These are phyloP conservation scores for Eragrostis curvula DNA, from an alignment of 176 grass and related monocot species.

Conservation along the genomic window DNA sequence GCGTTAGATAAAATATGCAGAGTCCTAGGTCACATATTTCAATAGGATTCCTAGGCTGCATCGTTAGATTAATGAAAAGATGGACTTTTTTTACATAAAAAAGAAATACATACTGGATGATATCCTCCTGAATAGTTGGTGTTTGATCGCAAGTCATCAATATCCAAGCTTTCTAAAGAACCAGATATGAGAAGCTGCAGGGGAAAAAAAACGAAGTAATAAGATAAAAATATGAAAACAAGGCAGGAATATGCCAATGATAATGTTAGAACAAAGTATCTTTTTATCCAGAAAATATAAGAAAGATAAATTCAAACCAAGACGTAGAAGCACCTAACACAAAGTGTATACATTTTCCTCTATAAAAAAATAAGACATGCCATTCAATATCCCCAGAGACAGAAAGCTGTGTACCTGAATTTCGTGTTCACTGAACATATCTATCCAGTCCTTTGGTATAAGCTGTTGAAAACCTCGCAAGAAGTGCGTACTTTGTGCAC, in stretches of 20 bases:
- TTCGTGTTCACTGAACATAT: constrained; percentile 99
- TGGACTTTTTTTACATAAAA: constrained; percentile 13
- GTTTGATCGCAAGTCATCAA: constrained; percentile 90
- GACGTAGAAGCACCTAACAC: constrained; percentile 15
- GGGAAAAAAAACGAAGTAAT: constrained; percentile 33
- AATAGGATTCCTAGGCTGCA: constrained; percentile 22
- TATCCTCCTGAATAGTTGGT: constrained; percentile 92
- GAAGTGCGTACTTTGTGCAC: constrained; percentile 87
- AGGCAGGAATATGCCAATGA: constrained; percentile 2
- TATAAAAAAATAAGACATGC: constrained; percentile 3
- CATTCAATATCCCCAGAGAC: constrained; percentile 29
- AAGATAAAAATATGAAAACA: constrained; percentile 25
- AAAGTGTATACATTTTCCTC: neutral
- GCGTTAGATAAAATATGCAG: too few relatives aligned
- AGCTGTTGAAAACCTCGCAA: constrained; percentile 96
- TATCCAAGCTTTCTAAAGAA: constrained; percentile 88
- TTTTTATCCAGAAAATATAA: neutral
- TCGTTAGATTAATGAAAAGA: constrained; percentile 14
- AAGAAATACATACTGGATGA: constrained; percentile 66
- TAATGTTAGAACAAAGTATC: constrained; percentile 12
- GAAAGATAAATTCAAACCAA: constrained; percentile 12
- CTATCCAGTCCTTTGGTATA: constrained; percentile 93
- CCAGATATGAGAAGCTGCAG: constrained; percentile 96
- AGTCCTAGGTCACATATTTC: neutral
- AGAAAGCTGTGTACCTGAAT: constrained; percentile 70